phyloP scores from a whole-genome alignment of 495 filamentous ascomycete genomes.

The Astrothelium subdiscretum region DNA sequence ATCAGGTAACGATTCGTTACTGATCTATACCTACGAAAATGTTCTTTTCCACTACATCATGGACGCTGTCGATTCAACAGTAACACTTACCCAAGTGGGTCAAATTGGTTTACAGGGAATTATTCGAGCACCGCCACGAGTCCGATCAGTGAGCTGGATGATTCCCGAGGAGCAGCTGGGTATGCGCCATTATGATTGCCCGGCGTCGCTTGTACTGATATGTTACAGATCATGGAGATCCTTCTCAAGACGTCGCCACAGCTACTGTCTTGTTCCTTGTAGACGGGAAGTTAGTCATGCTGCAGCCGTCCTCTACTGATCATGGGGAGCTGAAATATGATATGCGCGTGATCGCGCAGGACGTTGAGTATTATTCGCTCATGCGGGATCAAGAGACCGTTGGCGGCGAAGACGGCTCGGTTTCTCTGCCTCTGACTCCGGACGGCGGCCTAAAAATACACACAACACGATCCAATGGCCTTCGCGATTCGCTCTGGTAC shows the following conservation, averaged over 20 bases:
- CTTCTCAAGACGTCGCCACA: slow-evolving; percentile 88
- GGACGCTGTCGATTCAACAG: slow-evolving; percentile 45
- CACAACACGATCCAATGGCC: slow-evolving; percentile 28
- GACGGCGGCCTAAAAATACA: slow-evolving; percentile 1
- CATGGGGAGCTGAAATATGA: slow-evolving; percentile 84
- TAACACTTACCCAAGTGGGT: slow-evolving; percentile 80
- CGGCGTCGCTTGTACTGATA: slow-evolving; percentile 15
- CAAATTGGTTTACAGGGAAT: slow-evolving; percentile 97
- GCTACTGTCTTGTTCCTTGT: slow-evolving; percentile 91
- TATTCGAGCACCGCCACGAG: slow-evolving; percentile 81
- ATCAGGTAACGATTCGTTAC: slow-evolving; percentile 83
- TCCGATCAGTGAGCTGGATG: slow-evolving; percentile 91
- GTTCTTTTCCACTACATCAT: slow-evolving; percentile 91
- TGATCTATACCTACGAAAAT: slow-evolving; percentile 96
- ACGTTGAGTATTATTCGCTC: slow-evolving; percentile 86
- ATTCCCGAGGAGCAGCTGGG: slow-evolving; percentile 81
- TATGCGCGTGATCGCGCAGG: slow-evolving; percentile 90
- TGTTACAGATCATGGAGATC: slow-evolving; percentile 64
- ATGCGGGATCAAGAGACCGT: slow-evolving; percentile 73
- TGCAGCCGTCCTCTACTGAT: slow-evolving; percentile 71
- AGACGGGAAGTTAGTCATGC: slow-evolving; percentile 86
- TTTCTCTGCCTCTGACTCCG: background rate
- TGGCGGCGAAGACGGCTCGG: background rate
- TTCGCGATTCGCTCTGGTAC: slow-evolving; percentile 85
- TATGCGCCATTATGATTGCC: slow-evolving; percentile 26